A percentile compares a stretch with the other conserved stretches of the same genome.
These are phyloP conservation scores for Cercospora berteroae DNA, from an alignment of 2,329 filamentous ascomycete genomes.

Conservation along the genomic window DNA sequence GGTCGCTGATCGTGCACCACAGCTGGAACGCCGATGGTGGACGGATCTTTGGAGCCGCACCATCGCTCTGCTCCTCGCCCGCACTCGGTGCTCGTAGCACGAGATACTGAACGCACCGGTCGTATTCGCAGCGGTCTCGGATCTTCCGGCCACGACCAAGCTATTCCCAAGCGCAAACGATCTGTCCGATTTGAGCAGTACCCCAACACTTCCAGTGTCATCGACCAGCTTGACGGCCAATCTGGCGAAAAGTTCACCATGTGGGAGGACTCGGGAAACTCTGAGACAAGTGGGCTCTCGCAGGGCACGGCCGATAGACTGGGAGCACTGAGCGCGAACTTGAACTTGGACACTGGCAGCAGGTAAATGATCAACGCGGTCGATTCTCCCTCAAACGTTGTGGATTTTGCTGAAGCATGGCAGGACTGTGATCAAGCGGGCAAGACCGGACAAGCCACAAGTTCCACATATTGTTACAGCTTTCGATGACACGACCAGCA, in stretches of 20 bases:
- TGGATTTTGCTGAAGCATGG: not conserved
- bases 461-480: slow-evolving; percentile 29
- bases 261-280: not conserved
- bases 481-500: slow-evolving; percentile 17
- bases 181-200: slow-evolving; percentile 29
- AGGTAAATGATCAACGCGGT: not conserved
- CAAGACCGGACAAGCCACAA: slow-evolving; percentile 26
- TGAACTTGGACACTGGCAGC: slow-evolving; percentile 21
- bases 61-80: slow-evolving; percentile 27
- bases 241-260: not conserved
- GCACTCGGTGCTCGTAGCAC: slow-evolving; percentile 21
- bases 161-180: slow-evolving; percentile 24
- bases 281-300: slow-evolving; percentile 9
- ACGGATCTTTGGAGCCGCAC: slow-evolving; percentile 24
- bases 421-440: slow-evolving; percentile 32
- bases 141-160: slow-evolving; percentile 18
- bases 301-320: slow-evolving; percentile 9
- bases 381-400: not conserved
- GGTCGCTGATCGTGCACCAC: not conserved
- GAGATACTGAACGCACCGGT: not conserved
- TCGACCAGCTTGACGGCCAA: slow-evolving; percentile 27
- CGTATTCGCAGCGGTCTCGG: slow-evolving; percentile 7
- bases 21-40: slow-evolving; percentile 9
- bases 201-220: slow-evolving; percentile 1
- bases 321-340: slow-evolving; percentile 26